Percentiles rank a stretch among this genome's conserved stretches.
phyloP scores from a whole-genome alignment of 345 rosid species.

The Anastatica hierochuntica region DNA sequence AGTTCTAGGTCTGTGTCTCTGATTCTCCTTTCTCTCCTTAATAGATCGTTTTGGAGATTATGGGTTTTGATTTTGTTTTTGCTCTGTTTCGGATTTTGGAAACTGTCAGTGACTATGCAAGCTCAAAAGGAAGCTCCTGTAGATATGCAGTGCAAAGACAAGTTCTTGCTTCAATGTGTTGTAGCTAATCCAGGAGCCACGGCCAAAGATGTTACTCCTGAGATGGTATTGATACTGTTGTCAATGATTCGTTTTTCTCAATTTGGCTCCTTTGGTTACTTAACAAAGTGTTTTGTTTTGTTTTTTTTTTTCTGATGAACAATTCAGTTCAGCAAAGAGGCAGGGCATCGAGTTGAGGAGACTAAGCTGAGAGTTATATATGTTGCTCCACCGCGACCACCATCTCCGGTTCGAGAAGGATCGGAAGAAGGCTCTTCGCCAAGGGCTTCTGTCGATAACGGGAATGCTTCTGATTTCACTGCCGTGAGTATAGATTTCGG shows the following conservation, averaged over 20 bases:
- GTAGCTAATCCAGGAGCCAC: conserved; percentile 46
- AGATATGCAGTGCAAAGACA: conserved; percentile 88
- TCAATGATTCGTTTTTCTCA: neutral
- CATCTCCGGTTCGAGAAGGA: conserved; percentile 70
- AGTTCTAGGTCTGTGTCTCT: conserved; percentile 43
- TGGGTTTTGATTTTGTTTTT: conserved; percentile 5
- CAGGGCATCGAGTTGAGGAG: conserved; percentile 57
- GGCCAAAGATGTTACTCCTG: conserved; percentile 52
- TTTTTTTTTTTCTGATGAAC: neutral
- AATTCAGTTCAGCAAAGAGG: conserved; percentile 53
- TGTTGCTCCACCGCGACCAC: conserved; percentile 66
- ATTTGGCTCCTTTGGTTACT: neutral
- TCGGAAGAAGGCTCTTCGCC: conserved; percentile 85
- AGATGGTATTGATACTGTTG: conserved; percentile 40
- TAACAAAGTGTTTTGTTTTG: no score
- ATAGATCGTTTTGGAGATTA: neutral
- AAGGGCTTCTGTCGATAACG: conserved; percentile 52
- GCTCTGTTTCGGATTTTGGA: neutral
- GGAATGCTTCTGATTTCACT: conserved; percentile 41
- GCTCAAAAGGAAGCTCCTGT: conserved; percentile 72
- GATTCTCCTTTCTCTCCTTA: neutral
- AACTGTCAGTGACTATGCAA: conserved; percentile 73
- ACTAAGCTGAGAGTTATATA: conserved; percentile 69
- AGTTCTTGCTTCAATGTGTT: conserved; percentile 72
- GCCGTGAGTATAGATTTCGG: conserved; percentile 38